Conservation (phyloP, 2,329 filamentous ascomycete species). For the Akanthomyces muscarius region DNA sequence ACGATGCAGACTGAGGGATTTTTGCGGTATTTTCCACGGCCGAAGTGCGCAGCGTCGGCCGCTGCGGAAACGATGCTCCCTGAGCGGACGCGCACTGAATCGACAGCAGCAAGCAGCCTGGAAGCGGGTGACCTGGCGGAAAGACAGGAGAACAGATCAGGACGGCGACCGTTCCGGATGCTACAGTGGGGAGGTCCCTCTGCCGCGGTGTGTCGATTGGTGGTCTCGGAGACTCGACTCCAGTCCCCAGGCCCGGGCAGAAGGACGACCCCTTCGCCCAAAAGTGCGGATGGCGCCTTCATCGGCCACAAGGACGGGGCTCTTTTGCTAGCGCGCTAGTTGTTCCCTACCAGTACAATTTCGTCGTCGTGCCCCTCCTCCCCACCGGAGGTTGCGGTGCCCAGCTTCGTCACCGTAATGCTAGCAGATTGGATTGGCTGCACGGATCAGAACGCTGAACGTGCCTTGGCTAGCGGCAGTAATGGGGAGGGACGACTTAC, state of each 20-base stretch:
- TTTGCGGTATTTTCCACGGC: background rate
- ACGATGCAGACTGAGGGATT: background rate
- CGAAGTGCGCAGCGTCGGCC: background rate
- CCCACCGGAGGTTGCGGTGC: constrained; percentile 3
- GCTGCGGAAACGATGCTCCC: background rate
- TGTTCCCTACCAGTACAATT: background rate
- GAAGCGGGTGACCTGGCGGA: background rate
- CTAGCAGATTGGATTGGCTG: constrained; percentile 7
- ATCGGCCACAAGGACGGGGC: background rate
- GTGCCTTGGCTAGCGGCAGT: constrained; percentile 10
- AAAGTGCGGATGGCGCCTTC: background rate
- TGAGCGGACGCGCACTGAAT: background rate
- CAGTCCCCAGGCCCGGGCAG: background rate
- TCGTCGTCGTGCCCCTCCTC: background rate
- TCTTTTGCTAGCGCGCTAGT: constrained; percentile 3
- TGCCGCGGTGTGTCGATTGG: constrained; percentile 24
- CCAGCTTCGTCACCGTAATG: constrained; percentile 10
- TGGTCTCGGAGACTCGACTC: background rate
- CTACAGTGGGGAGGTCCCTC: constrained; percentile 20
- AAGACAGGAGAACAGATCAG: constrained; percentile 18
- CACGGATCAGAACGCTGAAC: constrained; percentile 16
- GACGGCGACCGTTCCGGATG: constrained; percentile 29
- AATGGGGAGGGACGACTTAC: background rate
- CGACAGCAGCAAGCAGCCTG: background rate
- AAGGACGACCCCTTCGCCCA: background rate